A percentile compares a stretch with the other conserved stretches of the same genome.
These are phyloP conservation scores for Talaromyces rugulosus DNA, from an alignment of 2,329 filamentous ascomycete species.

Conservation along the genomic window DNA sequence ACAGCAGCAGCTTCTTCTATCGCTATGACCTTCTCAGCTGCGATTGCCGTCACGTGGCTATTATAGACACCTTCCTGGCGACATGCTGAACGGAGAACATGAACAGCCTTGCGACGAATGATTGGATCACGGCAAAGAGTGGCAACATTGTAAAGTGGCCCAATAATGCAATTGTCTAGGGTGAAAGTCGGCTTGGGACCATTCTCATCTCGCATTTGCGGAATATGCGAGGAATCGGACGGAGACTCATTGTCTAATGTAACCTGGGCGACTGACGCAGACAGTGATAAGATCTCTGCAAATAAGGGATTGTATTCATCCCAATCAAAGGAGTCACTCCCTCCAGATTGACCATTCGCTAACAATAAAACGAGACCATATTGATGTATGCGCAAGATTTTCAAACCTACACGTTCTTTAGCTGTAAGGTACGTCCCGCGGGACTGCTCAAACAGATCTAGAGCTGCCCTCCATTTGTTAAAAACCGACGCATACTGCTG, in stretches of 20 bases:
- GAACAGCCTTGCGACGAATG: slow-evolving; percentile 24
- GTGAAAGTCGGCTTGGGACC: slow-evolving; percentile 18
- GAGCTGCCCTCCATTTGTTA: slow-evolving; percentile 4
- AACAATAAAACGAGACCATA: not conserved
- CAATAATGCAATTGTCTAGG: slow-evolving; percentile 26
- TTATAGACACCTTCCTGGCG: slow-evolving; percentile 22
- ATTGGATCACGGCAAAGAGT: slow-evolving; percentile 26
- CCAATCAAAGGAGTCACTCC: slow-evolving; percentile 17
- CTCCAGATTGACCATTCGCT: not conserved
- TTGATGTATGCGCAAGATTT: slow-evolving; percentile 5
- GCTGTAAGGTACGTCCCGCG: not conserved
- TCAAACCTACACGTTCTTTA: slow-evolving; percentile 6
- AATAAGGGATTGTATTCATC: slow-evolving; percentile 22
- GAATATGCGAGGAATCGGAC: slow-evolving; percentile 1
- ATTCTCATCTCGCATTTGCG: not conserved
- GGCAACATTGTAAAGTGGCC: slow-evolving; percentile 22
- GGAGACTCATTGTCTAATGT: slow-evolving; percentile 1
- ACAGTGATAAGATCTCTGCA: slow-evolving; percentile 21
- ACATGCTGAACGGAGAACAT: slow-evolving; percentile 18
- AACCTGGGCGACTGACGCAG: slow-evolving; percentile 20
- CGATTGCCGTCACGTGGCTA: slow-evolving; percentile 16
- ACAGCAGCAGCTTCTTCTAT: slow-evolving; percentile 18
- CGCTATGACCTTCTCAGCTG: slow-evolving; percentile 19
- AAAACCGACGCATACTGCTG: slow-evolving; percentile 1
- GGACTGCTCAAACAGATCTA: slow-evolving; percentile 2